Evolutionary conservation across 768 basidiomycete species (phyloP), one percentile per base, ranked within the genome.

Genomic region (Mrakia blollopis): DNA sequence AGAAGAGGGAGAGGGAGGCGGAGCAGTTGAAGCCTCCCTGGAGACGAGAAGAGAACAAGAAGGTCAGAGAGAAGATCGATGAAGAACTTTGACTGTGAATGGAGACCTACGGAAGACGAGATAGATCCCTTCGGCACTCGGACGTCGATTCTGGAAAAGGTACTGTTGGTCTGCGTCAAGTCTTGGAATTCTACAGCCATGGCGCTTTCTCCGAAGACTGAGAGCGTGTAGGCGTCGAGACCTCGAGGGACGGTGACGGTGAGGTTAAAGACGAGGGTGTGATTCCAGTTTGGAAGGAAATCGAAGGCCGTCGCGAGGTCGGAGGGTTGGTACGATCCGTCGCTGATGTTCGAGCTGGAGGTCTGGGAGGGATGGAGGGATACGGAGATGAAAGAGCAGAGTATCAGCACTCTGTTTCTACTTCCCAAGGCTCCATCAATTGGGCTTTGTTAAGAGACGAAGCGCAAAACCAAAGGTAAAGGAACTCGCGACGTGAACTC

Each of bases 1-100:
- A 50, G 32, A 67, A 35, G 74, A 75, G 32, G 67, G 67, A 37
- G 74, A 75, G 62, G 65, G 50, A 52, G 5, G 14, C 14, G 50
- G 7, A 9, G 50, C 9, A 9, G 50, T 52, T 52, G 50, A 52
- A 52, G 8, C 50, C 50, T 52, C 50, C 50, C 50, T 52, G 50
- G 39, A 41, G 39, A 41, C 6, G 11, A 41, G 39, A 41, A 41
- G 50, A 16, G 50, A 4, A 6, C 8, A 16, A 52, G 23, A 52
- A 5, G 11, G 39, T 16, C 9, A 23, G 3, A 16, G 50, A 7
- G 18, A 52, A 23, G 23, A 52, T 16, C 50, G 50, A 52, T 23
- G 18, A 16, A 18, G 5, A 52, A 16, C 50, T n/a, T n/a, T n/a
- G 50, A 52, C 14, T 52, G 8, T 23, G 23, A 23, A 16, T n/a